Conservation (phyloP, 208 protist genomes). For the Leishmania gerbilli region DNA sequence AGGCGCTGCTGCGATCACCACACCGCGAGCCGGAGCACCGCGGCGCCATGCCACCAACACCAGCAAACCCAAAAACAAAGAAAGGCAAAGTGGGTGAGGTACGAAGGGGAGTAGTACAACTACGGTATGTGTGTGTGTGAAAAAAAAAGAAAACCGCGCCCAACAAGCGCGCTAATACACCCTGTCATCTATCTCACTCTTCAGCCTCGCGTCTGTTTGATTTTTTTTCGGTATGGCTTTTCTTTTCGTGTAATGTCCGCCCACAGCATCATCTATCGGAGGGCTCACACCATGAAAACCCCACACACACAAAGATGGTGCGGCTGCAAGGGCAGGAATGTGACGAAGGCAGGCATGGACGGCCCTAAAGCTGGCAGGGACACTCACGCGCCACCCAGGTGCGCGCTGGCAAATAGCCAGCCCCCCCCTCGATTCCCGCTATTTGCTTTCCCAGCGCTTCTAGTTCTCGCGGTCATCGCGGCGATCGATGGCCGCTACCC, state of each 20-base stretch:
- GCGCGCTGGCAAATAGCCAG: not conserved
- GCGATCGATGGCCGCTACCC: slow-evolving; percentile 35
- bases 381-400: not conserved
- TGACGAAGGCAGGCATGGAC: not conserved
- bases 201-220: not conserved
- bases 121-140: not conserved
- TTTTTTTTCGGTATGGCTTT: not conserved
- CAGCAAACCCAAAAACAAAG: slow-evolving; percentile 1
- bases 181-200: not conserved
- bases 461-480: slow-evolving; percentile 26
- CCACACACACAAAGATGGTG: not conserved
- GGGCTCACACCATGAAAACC: not conserved
- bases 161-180: slow-evolving; percentile 5
- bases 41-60: not conserved
- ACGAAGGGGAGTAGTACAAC: not conserved
- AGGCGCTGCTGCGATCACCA: not conserved
- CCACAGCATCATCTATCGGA: not conserved
- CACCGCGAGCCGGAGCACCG: not conserved
- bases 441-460: slow-evolving; percentile 2
- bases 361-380: not conserved
- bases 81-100: slow-evolving; percentile 2
- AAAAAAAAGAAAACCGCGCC: slow-evolving; percentile 18
- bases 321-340: not conserved
- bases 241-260: not conserved
- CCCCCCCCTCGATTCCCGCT: not conserved